Percentiles rank a stretch among this genome's conserved stretches.
phyloP scores from a whole-genome alignment of 2,329 filamentous ascomycete genomes.

The Aspergillus terreus region DNA sequence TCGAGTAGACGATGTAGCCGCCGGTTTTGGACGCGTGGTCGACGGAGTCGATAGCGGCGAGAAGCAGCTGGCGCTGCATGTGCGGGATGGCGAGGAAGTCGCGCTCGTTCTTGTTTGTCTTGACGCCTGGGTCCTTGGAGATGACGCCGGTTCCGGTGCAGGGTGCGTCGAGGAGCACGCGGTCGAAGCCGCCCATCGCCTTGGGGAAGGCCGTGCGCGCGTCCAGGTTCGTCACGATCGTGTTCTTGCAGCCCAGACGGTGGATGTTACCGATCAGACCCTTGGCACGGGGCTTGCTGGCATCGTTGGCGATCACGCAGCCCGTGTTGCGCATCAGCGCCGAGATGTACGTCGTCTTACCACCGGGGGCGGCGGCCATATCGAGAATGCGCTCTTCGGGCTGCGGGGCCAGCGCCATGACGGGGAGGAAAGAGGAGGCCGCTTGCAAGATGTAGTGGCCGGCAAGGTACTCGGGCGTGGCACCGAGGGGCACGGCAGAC shows the following conservation, averaged over 20 bases:
- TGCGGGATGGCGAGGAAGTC: conserved; percentile 94
- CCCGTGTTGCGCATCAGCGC: conserved; percentile 98
- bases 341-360: conserved; percentile 95
- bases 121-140: conserved; percentile 91
- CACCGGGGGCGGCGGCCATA: conserved; percentile 92
- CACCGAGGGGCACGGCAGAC: conserved; percentile 79
- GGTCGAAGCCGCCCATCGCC: conserved; percentile 92
- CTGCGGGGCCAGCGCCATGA: conserved; percentile 94
- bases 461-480: conserved; percentile 93
- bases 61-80: conserved; percentile 87
- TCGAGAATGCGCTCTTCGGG: conserved; percentile 88
- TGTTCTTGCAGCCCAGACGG: conserved; percentile 87
- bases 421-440: conserved; percentile 91
- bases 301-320: conserved; percentile 93
- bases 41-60: conserved; percentile 91
- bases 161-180: conserved; percentile 88
- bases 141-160: conserved; percentile 98
- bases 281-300: conserved; percentile 87
- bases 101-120: conserved; percentile 95
- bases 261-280: conserved; percentile 98
- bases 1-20: conserved; percentile 94
- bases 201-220: conserved; percentile 83
- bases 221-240: conserved; percentile 92
- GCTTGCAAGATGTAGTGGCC: conserved; percentile 98
- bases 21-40: conserved; percentile 89